These are phyloP conservation scores for Adansonia gregorii DNA, from an alignment of 441 rosid genomes.

Conservation along the genomic window DNA sequence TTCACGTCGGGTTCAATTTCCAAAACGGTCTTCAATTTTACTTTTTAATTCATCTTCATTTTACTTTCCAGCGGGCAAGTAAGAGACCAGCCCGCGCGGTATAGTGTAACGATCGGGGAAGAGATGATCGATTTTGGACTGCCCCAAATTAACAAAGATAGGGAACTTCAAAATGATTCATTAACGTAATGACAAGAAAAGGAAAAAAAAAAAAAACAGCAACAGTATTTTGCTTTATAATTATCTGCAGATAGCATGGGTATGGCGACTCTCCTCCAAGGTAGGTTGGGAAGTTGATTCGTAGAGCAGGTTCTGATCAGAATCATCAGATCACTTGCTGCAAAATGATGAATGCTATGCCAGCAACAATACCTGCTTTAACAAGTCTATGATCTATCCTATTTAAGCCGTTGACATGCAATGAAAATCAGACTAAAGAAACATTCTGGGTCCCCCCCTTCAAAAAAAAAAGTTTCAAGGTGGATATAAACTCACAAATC, in stretches of 20 bases:
- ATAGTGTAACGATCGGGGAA: no score
- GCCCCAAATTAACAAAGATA: no score
- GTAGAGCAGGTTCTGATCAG: background rate
- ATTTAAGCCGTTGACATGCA: background rate
- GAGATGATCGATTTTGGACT: background rate
- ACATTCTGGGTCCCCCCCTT: background rate
- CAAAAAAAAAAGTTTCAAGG: background rate
- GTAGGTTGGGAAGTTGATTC: background rate
- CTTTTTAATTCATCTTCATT: no score
- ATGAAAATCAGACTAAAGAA: background rate
- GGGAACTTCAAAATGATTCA: no score
- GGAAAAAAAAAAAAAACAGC: no score
- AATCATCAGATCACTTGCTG: background rate
- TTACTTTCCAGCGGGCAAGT: no score
- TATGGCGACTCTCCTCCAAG: background rate
- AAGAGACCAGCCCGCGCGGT: no score
- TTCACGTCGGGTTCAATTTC: constrained; percentile 79
- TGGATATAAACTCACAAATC: background rate
- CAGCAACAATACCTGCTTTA: background rate
- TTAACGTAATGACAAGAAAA: no score
- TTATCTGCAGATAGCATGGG: background rate
- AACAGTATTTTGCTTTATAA: background rate
- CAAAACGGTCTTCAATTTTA: background rate
- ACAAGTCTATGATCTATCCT: background rate
- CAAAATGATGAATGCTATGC: background rate